Base-by-base conservation (phyloP, 73 alveolate genomes). In the Blepharisma stoltei region DNA sequence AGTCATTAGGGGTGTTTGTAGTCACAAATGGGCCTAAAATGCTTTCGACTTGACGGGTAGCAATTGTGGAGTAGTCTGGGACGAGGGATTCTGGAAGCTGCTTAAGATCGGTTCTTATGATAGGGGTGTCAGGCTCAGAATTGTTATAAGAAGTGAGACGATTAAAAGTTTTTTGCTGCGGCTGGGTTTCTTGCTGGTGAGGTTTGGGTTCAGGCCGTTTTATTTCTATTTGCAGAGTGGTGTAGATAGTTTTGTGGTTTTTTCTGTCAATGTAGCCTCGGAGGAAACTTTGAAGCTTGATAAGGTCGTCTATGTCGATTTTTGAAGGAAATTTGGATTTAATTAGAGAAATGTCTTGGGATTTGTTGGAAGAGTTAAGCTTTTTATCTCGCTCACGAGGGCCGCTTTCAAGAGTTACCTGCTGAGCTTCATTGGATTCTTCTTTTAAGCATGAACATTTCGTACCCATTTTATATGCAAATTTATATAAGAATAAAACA, bases 201-300 rank as follows among this genome's bases (percentile, higher is more conserved):
- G 41, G 41, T 32, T 32, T 32, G 41, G 41, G 0, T 32, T 32
- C 41, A 1, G 41, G 41, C 5, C 41, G 41, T 3, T 32, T 32
- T 32, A 32, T 32, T 32, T 32, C 41, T 1, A 32, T 32, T 32
- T 32, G 41, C 5, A 32, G 41, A 3, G 41, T 32, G 41, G 41
- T 32, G 41, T 32, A 32, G 3, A 32, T 5, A 14, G 73, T 14
- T 25, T 60, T 60, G 18, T 14, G 18, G 18, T 60, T 14, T 60
- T 25, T 14, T 38, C 73, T n/a, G 73, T 60, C 73, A 14, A 60
- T 18, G 23, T 60, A 60, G 38, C 73, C 73, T 60, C 73, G 38
- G 14, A 60, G 73, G 46, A 14, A 60, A 25, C 73, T 60, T 38
- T 60, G 73, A n/a, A 60, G 46, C 5, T 60, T 60, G 14, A 60